Evolutionary conservation across 2,329 filamentous ascomycete species (phyloP), one percentile per base, ranked within the genome.

Genomic region (Chlorencoelia australis): DNA sequence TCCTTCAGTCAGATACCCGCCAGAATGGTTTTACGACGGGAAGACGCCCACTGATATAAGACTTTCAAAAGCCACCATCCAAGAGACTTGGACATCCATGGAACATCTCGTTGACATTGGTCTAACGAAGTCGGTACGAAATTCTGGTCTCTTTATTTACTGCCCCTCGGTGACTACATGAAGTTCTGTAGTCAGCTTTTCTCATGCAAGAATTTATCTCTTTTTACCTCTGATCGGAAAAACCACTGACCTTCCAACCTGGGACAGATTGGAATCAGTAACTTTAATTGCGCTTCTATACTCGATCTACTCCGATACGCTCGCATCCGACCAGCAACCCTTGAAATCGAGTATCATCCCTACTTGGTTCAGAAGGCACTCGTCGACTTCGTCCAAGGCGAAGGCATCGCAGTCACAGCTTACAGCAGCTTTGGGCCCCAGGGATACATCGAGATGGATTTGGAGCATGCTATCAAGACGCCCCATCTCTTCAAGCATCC

Each of bases 331-430:
- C 82, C 83, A 9, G 79, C 83, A 26, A 78, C 80, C 27, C 77
- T 91, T 41, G 85, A 93, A 69, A 79, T 93, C 60, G 84, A 91
- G 69, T 82, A 88, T 66, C 85, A 93, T 70, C 85, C 85, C 20
- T 91, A 87, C 71, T 74, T 89, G 40, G 79, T 82, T 43, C 85
- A 91, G 69, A 61, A 67, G 42, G 70, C 75, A 37, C 73, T 93
- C 34, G 59, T 91, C 51, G 65, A 73, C 51, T 75, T 84, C 35
- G 80, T 78, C 52, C 69, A 80, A 65, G 62, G 66, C 36, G 71
- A 85, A 63, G 74, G 75, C 43, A 79, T 91, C 50, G 68, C 69
- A 48, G 71, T 91, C 39, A 91, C 83, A 4, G 85, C 82, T 33
- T 93, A 91, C 69, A 86, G 79, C 14, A 84, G 80, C 30, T 89